phyloP scores from a whole-genome alignment of 768 basidiomycete species.

The Steccherinum ochraceum region DNA sequence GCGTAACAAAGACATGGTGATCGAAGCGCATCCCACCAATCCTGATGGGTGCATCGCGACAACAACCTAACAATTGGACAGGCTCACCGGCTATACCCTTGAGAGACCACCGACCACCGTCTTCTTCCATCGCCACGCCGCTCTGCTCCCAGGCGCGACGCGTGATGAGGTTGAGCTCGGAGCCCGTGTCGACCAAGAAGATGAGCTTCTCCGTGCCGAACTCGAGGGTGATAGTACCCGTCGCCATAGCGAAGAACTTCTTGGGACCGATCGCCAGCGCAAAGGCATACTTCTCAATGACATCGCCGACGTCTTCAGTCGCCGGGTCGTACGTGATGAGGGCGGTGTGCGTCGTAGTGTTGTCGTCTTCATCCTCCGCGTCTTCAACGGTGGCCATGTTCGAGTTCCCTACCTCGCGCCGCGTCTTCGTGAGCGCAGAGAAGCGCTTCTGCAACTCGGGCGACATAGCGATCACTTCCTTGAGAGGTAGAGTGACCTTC shows the following conservation, averaged over 20 bases:
- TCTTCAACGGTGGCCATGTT: too few species aligned
- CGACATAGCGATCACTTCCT: background rate
- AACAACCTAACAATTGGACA: slow-evolving; percentile 12
- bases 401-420: too few species aligned
- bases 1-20: slow-evolving; percentile 23
- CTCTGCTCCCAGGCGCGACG: slow-evolving; percentile 3
- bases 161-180: slow-evolving; percentile 19
- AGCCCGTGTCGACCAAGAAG: slow-evolving; percentile 20
- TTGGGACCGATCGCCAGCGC: background rate
- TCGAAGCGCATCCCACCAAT: slow-evolving; percentile 17
- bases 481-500: background rate
- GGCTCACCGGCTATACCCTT: slow-evolving; percentile 19
- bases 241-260: background rate
- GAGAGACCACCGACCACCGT: slow-evolving; percentile 21
- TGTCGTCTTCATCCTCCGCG: background rate
- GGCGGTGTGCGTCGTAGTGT: background rate
- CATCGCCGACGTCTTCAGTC: background rate
- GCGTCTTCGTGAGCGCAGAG: background rate
- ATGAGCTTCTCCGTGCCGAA: slow-evolving; percentile 7
- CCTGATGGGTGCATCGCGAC: slow-evolving; percentile 10
- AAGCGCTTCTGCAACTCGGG: background rate
- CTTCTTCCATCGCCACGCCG: slow-evolving; percentile 11
- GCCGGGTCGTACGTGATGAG: background rate
- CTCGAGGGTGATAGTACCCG: slow-evolving; percentile 1
- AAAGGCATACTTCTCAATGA: background rate